These are phyloP conservation scores for Schizopora paradoxa DNA, from an alignment of 1,284 basidiomycete species.

Conservation along the genomic window DNA sequence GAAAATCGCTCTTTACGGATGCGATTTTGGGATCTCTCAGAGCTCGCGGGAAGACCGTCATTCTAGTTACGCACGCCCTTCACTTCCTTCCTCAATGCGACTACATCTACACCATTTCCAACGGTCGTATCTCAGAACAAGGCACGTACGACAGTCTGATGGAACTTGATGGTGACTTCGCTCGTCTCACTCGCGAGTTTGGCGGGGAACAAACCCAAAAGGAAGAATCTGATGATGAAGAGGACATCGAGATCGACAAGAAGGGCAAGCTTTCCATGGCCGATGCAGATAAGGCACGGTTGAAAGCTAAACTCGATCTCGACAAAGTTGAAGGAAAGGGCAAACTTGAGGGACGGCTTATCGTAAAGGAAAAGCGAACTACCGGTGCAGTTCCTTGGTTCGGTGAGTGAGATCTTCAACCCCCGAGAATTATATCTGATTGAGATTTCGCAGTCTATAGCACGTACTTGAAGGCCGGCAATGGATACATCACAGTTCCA, in stretches of 20 bases:
- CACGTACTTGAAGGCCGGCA: constrained; percentile 62
- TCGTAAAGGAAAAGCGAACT: constrained; percentile 58
- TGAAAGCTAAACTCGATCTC: constrained; percentile 33
- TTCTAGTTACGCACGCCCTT: constrained; percentile 68
- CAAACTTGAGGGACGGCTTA: constrained; percentile 58
- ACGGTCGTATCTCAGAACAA: constrained; percentile 57
- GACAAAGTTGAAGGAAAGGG: constrained; percentile 51
- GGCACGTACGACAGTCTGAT: constrained; percentile 61
- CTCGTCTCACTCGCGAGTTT: constrained; percentile 59
- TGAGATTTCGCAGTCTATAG: constrained; percentile 48
- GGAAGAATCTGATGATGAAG: constrained; percentile 34
- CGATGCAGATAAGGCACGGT: constrained; percentile 35
- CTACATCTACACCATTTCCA: constrained; percentile 57
- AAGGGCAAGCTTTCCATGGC: constrained; percentile 14
- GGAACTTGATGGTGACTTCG: constrained; percentile 49
- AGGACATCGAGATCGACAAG: constrained; percentile 19
- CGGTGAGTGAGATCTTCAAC: constrained; percentile 31
- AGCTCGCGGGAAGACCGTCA: constrained; percentile 55
- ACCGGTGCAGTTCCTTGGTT: constrained; percentile 57
- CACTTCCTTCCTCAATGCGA: constrained; percentile 68
- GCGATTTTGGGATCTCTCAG: constrained; percentile 56
- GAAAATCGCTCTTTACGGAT: constrained; percentile 61
- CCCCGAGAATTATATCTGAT: not conserved
- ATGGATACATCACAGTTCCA: constrained; percentile 52
- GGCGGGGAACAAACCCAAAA: constrained; percentile 45